These are phyloP conservation scores for Dipteronia dyeriana DNA, from an alignment of 345 rosid genomes.

Conservation along the genomic window DNA sequence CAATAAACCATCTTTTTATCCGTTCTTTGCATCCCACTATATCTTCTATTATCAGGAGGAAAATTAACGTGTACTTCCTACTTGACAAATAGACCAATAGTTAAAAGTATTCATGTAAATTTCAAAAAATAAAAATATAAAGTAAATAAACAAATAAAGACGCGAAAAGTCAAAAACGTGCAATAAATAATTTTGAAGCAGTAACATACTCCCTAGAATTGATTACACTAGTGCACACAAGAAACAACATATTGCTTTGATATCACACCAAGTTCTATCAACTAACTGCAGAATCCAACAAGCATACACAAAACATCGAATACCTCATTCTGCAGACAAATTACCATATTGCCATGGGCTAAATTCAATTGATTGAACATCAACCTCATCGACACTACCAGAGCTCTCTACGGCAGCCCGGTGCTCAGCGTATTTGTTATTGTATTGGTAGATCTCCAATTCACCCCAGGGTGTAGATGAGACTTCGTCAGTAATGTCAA, in stretches of 20 bases:
- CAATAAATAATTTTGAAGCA: constrained; percentile 6
- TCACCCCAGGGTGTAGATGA: constrained; percentile 75
- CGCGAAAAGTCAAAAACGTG: background rate
- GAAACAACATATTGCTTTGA: constrained; percentile 14
- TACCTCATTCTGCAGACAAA: constrained; percentile 55
- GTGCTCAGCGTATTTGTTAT: constrained; percentile 62
- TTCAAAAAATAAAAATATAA: background rate
- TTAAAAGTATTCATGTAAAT: background rate
- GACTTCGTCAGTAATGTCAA: constrained; percentile 61
- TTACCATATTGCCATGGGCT: constrained; percentile 78
- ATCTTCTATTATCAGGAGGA: no score
- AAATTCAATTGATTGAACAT: constrained; percentile 51
- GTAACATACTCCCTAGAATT: constrained; percentile 11
- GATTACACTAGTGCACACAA: background rate
- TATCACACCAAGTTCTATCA: constrained; percentile 14
- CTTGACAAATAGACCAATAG: background rate
- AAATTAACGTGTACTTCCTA: background rate
- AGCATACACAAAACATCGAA: background rate
- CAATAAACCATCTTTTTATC: background rate
- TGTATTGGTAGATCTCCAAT: constrained; percentile 64
- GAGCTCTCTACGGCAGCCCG: constrained; percentile 48
- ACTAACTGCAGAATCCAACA: constrained; percentile 22
- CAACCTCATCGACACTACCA: constrained; percentile 28
- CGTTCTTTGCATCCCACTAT: no score
- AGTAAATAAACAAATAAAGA: background rate